Evolutionary conservation across 768 basidiomycete genomes (phyloP).

Genomic region (Cyathus striatus): DNA sequence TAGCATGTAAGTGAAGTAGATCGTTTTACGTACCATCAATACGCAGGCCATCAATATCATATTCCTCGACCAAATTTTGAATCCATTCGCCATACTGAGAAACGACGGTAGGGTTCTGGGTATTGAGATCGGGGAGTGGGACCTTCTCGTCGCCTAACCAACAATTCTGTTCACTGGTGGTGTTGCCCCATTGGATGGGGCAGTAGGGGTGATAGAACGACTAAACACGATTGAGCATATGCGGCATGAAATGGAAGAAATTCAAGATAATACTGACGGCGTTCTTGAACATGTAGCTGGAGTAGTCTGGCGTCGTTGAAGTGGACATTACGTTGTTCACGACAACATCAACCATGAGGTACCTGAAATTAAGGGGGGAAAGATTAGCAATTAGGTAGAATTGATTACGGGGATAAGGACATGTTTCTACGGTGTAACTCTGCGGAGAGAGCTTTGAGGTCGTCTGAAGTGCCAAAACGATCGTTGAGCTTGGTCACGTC

Average conservation of each 20-base stretch:
- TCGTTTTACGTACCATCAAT: conserved; percentile 56
- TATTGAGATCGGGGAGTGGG: conserved; percentile 76
- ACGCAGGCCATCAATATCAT: conserved; percentile 79
- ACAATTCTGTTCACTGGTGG: conserved; percentile 67
- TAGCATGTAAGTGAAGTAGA: background rate
- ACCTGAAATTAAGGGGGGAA: conserved; percentile 28
- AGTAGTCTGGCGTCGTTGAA: conserved; percentile 56
- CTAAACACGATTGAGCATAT: conserved; percentile 20
- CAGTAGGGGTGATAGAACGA: conserved; percentile 79
- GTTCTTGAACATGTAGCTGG: conserved; percentile 65
- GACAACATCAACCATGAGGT: conserved; percentile 82
- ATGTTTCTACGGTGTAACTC: conserved; percentile 69
- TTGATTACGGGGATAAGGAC: conserved; percentile 27
- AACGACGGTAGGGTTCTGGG: conserved; percentile 59
- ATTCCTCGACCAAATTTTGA: conserved; percentile 58
- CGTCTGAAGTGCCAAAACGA: conserved; percentile 68
- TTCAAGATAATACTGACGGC: too few relatives aligned
- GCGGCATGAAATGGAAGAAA: too few relatives aligned
- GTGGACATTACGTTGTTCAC: conserved; percentile 84
- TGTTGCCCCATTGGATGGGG: conserved; percentile 63
- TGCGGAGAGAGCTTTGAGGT: conserved; percentile 60
- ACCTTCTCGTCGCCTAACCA: conserved; percentile 81
- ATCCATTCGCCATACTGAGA: conserved; percentile 68
- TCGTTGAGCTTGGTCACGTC: conserved; percentile 64
- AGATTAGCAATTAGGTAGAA: conserved; percentile 2